These are phyloP conservation scores for Tetrahymena thermophila DNA, from an alignment of 73 alveolate species.

Conservation along the genomic window DNA sequence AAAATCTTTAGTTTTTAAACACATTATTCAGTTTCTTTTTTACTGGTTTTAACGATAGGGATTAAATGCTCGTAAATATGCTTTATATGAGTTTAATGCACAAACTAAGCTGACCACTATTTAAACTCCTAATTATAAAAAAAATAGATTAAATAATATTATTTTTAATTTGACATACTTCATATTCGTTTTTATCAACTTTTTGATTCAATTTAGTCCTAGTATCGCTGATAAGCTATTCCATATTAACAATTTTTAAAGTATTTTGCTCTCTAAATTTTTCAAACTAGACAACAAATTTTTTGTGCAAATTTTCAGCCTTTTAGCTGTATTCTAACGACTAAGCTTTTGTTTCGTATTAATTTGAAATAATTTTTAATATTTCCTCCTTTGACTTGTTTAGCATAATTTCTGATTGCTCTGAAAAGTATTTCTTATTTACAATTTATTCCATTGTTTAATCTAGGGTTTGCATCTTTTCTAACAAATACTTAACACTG, in stretches of 20 bases:
- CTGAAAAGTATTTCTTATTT: not conserved
- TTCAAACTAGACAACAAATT: not conserved
- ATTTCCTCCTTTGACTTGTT: not conserved
- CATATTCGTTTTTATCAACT: not conserved
- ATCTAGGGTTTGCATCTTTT: not conserved
- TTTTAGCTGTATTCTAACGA: not conserved
- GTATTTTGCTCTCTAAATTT: not conserved
- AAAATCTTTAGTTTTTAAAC: not conserved
- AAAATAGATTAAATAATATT: no score
- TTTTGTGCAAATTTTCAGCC: not conserved
- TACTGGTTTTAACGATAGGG: not conserved
- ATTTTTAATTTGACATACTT: not conserved
- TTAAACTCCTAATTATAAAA: not conserved
- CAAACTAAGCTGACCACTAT: not conserved
- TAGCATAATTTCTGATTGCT: not conserved
- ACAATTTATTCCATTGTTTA: not conserved
- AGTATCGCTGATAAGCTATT: not conserved
- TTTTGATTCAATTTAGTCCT: not conserved
- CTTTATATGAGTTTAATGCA: not conserved
- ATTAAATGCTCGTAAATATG: not conserved
- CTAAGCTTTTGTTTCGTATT: not conserved
- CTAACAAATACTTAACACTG: not conserved
- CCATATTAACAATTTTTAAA: not conserved
- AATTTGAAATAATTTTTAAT: not conserved
- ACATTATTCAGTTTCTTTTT: not conserved